A percentile compares a stretch with the other conserved stretches of the same genome.
Evolutionary conservation across 1,139 yeast genomes (phyloP).

Genomic region (Saccharomycopsis phalli): DNA sequence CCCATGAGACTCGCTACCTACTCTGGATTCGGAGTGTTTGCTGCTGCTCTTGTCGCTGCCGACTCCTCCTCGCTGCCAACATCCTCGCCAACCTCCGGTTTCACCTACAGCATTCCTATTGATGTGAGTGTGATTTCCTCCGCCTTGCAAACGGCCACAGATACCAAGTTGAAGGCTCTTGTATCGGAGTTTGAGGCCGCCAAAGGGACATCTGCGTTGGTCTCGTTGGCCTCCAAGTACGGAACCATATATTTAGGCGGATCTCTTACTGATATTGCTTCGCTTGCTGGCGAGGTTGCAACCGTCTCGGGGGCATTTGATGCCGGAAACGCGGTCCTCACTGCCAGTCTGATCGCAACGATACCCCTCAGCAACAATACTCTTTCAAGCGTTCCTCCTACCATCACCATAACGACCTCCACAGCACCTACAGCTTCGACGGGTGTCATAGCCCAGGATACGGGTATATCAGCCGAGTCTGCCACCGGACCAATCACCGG

Average conservation of each 20-base stretch:
- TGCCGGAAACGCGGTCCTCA: constrained; percentile 4
- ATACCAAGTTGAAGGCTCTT: constrained; percentile 9
- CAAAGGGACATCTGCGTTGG: constrained; percentile 20
- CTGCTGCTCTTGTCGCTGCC: too few relatives aligned
- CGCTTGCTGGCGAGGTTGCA: constrained; percentile 17
- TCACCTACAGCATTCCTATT: constrained; percentile 12
- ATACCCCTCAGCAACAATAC: background rate
- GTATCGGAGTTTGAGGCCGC: constrained; percentile 18
- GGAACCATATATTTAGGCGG: constrained; percentile 18
- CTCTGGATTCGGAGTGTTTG: too few relatives aligned
- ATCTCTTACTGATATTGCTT: constrained; percentile 16
- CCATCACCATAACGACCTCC: too few relatives aligned
- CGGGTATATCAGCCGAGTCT: too few relatives aligned
- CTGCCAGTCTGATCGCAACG: constrained; percentile 6
- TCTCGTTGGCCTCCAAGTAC: constrained; percentile 18
- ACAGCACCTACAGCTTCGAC: too few relatives aligned
- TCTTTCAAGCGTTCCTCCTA: background rate
- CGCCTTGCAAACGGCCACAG: constrained; percentile 16
- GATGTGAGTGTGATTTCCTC: constrained; percentile 13
- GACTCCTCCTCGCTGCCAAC: too few relatives aligned
- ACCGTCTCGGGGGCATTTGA: constrained; percentile 14
- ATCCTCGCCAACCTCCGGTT: background rate
- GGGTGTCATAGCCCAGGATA: too few relatives aligned
- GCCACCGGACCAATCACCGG: background rate
- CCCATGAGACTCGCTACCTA: too few relatives aligned